Base-by-base conservation (phyloP, 345 rosid genomes). In the Syzygium grande region DNA sequence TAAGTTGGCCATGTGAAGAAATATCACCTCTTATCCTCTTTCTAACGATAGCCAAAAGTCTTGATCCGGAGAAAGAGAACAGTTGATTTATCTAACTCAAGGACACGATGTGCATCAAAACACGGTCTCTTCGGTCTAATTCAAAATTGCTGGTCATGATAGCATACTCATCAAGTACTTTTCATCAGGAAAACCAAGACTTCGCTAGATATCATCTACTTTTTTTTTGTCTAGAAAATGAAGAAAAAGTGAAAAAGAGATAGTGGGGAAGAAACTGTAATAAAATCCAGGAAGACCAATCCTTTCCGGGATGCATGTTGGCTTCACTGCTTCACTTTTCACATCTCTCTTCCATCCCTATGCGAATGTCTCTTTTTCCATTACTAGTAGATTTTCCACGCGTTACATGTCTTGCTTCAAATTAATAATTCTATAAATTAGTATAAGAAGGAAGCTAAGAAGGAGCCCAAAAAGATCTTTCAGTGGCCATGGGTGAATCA, bases 401-500 rank as follows among this genome's bases (percentile, higher is more conserved):
- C 6, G 14, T 56, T 56, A 56, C n/a, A 56, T 23, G n/a, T 0
- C 3, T 0, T 56, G n/a, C 1, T 22, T 23, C 8, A 56, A 56
- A 56, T 56, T 10, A 22, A 23, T 0, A 4, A 23, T 56, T 4
- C n/a, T 56, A 4, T 56, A 56, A 23, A 56, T 56, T 22, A 56
- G 14, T 10, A 23, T 0, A 23, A 23, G 61, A 23, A 4, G 6
- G 61, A 55, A 55, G 59, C 13, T 56, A 56, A 56, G 3, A 56
- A 56, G 61, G 0, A 56, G 4, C 6, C 13, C n/a, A 23, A 56
- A 9, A 56, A 56, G 13, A 10, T 9, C 61, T 23, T 23, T 4
- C n/a, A 10, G 23, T 0, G 63, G n/a, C 0, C 14, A 9, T 11
- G 0, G 29, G 6, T 58, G 2, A 11, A 25, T 25, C 29, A 0